These are phyloP conservation scores for Moesziomyces aphidis DNA, from an alignment of 1,284 basidiomycete species.

Conservation along the genomic window DNA sequence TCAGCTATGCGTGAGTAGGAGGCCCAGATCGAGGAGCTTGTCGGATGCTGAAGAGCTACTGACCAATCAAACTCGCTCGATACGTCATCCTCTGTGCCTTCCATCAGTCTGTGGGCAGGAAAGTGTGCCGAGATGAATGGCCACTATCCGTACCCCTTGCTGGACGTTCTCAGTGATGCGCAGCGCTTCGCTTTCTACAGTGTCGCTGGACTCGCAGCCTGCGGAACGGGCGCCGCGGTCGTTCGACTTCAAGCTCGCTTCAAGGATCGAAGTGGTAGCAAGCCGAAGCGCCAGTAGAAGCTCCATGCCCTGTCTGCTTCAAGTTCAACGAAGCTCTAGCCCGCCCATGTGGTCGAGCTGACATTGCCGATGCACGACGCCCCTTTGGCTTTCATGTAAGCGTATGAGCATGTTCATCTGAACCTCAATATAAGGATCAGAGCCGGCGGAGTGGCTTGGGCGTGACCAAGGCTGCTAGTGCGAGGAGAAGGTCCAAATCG, in stretches of 20 bases:
- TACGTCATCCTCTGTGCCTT: too few relatives aligned
- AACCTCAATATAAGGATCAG: too few relatives aligned
- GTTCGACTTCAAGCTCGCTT: slow-evolving; percentile 18
- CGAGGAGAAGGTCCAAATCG: too few relatives aligned
- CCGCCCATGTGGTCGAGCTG: too few relatives aligned
- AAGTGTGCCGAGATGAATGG: slow-evolving; percentile 50
- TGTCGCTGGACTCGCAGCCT: slow-evolving; percentile 10
- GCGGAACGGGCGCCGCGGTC: slow-evolving; percentile 7
- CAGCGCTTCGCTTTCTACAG: slow-evolving; percentile 32
- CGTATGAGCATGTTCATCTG: too few relatives aligned
- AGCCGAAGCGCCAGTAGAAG: neutral
- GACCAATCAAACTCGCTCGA: neutral
- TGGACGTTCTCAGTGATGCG: slow-evolving; percentile 29
- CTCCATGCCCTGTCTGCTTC: too few relatives aligned
- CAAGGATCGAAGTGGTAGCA: neutral
- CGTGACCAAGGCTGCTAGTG: too few relatives aligned
- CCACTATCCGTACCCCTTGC: slow-evolving; percentile 51
- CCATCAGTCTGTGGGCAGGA: slow-evolving; percentile 44
- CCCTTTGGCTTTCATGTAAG: too few relatives aligned
- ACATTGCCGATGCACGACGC: too few relatives aligned
- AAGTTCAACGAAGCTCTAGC: too few relatives aligned
- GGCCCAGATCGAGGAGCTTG: neutral
- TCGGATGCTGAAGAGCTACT: neutral
- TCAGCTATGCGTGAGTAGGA: slow-evolving; percentile 23
- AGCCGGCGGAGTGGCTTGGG: too few relatives aligned